These are phyloP conservation scores for Sporormia fimetaria DNA, from an alignment of 495 filamentous ascomycete species.

Conservation along the genomic window DNA sequence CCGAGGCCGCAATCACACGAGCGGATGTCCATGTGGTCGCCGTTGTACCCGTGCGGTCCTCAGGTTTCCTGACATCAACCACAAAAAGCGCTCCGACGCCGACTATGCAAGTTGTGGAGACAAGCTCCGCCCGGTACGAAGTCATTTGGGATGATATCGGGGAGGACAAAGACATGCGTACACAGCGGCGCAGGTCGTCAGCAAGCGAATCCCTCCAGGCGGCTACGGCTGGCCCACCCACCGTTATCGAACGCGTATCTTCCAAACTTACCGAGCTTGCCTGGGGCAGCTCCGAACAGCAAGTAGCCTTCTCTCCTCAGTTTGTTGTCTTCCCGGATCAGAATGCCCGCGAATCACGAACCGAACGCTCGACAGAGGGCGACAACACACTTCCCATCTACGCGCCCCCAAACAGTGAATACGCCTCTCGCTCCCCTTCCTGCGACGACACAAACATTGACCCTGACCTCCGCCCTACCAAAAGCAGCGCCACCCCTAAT, in stretches of 20 bases:
- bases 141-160: constrained; percentile 19
- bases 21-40: constrained; percentile 21
- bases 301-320: constrained; percentile 9
- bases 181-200: constrained; percentile 6
- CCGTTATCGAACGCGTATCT: constrained; percentile 13
- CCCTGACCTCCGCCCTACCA: not conserved
- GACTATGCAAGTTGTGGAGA: constrained; percentile 22
- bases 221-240: not conserved
- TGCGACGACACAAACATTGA: not conserved
- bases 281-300: not conserved
- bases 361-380: constrained; percentile 8
- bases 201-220: constrained; percentile 8
- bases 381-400: constrained; percentile 8
- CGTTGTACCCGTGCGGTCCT: constrained; percentile 13
- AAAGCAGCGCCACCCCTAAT: not conserved
- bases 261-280: constrained; percentile 20
- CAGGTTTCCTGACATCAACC: not conserved
- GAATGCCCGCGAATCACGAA: not conserved
- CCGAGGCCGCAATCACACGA: constrained; percentile 13
- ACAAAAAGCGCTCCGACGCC: constrained; percentile 8
- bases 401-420: constrained; percentile 18
- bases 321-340: constrained; percentile 21
- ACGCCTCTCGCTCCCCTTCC: constrained; percentile 5
- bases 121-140: constrained; percentile 13
- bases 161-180: constrained; percentile 1